Evolutionary conservation across 306 rosid species (phyloP), one percentile per base, ranked within the genome.

Genomic region (Phaseolus lunatus): DNA sequence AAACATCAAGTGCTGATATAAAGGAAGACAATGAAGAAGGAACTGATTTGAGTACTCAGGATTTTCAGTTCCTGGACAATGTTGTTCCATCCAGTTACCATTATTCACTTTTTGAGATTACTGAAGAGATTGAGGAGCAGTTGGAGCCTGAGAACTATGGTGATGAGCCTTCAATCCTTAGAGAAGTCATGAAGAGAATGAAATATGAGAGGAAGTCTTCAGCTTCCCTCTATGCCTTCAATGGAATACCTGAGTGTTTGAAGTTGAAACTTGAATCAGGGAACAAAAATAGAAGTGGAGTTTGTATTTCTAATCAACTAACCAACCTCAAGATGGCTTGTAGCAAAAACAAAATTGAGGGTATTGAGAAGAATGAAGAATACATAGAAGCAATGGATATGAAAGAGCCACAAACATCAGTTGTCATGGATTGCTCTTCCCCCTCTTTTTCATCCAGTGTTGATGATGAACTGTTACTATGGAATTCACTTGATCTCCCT

Each of bases 131-230:
- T 29, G 89, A 85, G 72, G 93, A 88, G 76, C 84, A 77, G 19
- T 81, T 86, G 76, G 94, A 89, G 75, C 11, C 70, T 18, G 96
- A 86, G 77, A 81, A 76, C 79, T 82, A 43, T 75, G 83, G 54
- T 8, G 97, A 88, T 49, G 93, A 93, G 76, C 82, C 88, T 77
- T 84, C 92, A 19, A 88, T 88, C 92, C 58, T 91, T 35, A 89
- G 89, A 76, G 89, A 69, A 50, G 92, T 85, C 53, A 88, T 93
- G 92, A 88, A 89, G 72, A 91, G 95, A 80, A 88, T 89, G 98
- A 91, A 91, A 80, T 93, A 89, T 78, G 96, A 93, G 73, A 89
- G 98, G 61, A 93, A 90, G 39, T 82, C 87, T 59, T 90, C 96
- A 13, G 94, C 96, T 78, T 90, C 94, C 12, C 91, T 93, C 10